These are phyloP conservation scores for Gossypium longicalyx DNA, from an alignment of 345 rosid genomes.

Conservation along the genomic window DNA sequence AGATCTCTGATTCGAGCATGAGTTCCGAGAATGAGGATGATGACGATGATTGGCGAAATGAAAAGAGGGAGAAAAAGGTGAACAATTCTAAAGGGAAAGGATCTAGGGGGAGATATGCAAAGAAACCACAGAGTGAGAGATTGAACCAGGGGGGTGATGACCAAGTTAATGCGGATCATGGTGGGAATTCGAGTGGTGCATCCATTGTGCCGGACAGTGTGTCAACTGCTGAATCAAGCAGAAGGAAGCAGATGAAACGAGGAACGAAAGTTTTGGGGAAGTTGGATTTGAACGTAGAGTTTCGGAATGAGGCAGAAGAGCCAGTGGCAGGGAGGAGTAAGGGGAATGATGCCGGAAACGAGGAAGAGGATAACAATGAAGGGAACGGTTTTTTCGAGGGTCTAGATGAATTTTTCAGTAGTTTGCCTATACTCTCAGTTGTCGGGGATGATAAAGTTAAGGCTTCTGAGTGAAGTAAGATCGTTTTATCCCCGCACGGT, in stretches of 20 bases:
- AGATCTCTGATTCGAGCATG: slow-evolving; percentile 45
- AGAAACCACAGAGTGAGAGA: slow-evolving; percentile 35
- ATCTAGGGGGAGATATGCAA: slow-evolving; percentile 30
- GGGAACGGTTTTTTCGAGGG: slow-evolving; percentile 87
- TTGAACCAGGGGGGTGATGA: slow-evolving; percentile 30
- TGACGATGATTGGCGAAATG: slow-evolving; percentile 47
- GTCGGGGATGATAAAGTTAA: slow-evolving; percentile 81
- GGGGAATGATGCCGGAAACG: slow-evolving; percentile 42
- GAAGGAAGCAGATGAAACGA: slow-evolving; percentile 42
- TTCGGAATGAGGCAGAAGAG: slow-evolving; percentile 82
- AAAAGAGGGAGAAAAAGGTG: slow-evolving; percentile 17
- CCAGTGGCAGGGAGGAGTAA: slow-evolving; percentile 35
- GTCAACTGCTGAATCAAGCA: slow-evolving; percentile 25
- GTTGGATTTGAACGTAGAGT: slow-evolving; percentile 90
- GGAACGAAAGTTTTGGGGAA: slow-evolving; percentile 62
- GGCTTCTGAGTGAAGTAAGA: slow-evolving; percentile 59
- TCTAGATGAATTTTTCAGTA: slow-evolving; percentile 89
- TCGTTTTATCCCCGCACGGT: slow-evolving; percentile 8
- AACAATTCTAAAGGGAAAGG: slow-evolving; percentile 36
- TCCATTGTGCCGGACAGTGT: slow-evolving; percentile 21
- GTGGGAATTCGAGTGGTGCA: slow-evolving; percentile 20
- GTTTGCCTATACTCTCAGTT: slow-evolving; percentile 83
- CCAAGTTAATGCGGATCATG: slow-evolving; percentile 16
- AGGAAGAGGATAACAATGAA: slow-evolving; percentile 71
- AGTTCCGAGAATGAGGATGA: slow-evolving; percentile 36